Percentiles rank a stretch among this genome's conserved stretches.
phyloP scores from a whole-genome alignment of 495 filamentous ascomycete genomes.

The Cudoniella acicularis region DNA sequence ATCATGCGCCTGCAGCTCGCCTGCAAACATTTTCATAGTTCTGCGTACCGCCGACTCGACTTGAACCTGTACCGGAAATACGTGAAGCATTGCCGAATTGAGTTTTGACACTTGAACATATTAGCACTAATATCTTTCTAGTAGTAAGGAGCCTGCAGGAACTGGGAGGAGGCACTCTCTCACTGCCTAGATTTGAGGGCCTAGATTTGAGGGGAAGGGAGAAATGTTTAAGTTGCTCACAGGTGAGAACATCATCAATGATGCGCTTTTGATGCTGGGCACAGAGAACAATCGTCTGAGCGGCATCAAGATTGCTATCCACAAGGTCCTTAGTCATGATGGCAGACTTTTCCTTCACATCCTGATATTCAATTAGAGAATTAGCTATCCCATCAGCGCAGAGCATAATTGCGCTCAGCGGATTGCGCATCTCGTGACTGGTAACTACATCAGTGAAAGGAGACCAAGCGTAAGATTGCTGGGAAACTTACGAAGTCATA shows the following conservation, averaged over 20 bases:
- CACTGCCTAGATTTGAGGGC: too few relatives aligned
- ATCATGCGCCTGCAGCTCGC: conserved; percentile 55
- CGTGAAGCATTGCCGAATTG: conserved; percentile 52
- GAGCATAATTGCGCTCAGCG: neutral
- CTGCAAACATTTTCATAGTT: conserved; percentile 65
- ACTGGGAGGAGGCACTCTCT: too few relatives aligned
- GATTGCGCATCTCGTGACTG: neutral
- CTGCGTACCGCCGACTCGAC: conserved; percentile 44
- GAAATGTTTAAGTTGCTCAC: too few relatives aligned
- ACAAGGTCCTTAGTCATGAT: neutral
- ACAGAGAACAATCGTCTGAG: conserved; percentile 78
- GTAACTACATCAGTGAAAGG: neutral
- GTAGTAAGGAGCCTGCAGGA: too few relatives aligned
- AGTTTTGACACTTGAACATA: conserved; percentile 61
- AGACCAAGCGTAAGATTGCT: neutral
- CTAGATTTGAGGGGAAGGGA: too few relatives aligned
- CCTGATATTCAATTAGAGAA: neutral
- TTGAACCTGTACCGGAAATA: conserved; percentile 48
- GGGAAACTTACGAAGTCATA: conserved; percentile 49
- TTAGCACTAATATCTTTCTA: too few relatives aligned
- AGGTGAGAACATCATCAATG: conserved; percentile 70
- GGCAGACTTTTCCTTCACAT: neutral
- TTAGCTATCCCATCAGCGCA: neutral
- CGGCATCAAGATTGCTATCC: conserved; percentile 53
- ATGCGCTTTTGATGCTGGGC: conserved; percentile 75